Conservation (phyloP, 2,329 filamentous ascomycete species). For the Pezicula radicicola region DNA sequence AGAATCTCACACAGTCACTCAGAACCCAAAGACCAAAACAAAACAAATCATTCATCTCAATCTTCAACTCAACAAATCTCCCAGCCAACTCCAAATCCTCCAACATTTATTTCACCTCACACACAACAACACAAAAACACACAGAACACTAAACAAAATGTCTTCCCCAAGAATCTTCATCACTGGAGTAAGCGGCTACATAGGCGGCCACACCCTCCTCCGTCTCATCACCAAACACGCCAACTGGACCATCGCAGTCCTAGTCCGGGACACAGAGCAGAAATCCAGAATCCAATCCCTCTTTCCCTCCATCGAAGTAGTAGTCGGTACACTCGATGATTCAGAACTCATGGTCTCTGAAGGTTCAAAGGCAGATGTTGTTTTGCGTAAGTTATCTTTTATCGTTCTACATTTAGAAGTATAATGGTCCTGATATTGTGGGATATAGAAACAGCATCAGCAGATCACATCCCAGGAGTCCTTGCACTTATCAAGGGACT, state of each 20-base stretch:
- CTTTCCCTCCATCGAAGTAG: constrained; percentile 16
- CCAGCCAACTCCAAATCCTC: no score
- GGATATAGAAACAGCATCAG: constrained; percentile 15
- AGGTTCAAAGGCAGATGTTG: constrained; percentile 31
- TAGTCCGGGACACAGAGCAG: constrained; percentile 17
- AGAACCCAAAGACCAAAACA: no score
- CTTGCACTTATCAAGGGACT: constrained; percentile 44
- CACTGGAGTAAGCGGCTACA: constrained; percentile 18
- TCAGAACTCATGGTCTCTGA: constrained; percentile 26
- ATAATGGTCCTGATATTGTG: not conserved
- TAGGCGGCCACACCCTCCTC: constrained; percentile 15
- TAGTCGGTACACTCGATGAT: constrained; percentile 32
- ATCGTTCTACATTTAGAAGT: no score
- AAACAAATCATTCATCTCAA: no score
- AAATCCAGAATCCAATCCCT: constrained; percentile 7
- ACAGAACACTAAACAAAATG: no score
- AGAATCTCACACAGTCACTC: no score
- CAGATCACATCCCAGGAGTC: constrained; percentile 26
- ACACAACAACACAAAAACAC: no score
- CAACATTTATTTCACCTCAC: no score
- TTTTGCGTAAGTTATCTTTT: constrained; percentile 28
- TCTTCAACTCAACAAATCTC: no score
- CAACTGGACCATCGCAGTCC: constrained; percentile 14
- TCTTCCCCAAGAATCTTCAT: constrained; percentile 12
- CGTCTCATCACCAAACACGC: constrained; percentile 14